These are phyloP conservation scores for Globisporangium perplexum DNA, from an alignment of 352 stramenopile species.

Conservation along the genomic window DNA sequence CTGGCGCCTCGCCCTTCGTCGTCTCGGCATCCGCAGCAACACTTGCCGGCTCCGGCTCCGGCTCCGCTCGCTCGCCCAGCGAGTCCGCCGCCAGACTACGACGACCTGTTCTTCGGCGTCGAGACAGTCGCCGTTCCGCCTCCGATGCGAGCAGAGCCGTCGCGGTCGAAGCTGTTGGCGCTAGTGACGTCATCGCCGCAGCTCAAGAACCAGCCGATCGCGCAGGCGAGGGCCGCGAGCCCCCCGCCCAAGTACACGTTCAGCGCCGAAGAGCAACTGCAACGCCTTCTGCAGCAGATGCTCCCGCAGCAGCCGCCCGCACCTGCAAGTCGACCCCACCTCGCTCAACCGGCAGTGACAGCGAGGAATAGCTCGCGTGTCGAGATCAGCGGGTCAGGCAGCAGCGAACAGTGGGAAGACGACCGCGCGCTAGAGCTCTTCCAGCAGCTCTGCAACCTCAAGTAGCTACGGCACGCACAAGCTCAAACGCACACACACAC, in stretches of 20 bases:
- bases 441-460: slow-evolving; percentile 47
- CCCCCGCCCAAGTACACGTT: slow-evolving; percentile 5
- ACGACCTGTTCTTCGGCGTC: slow-evolving; percentile 66
- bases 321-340: too few species aligned
- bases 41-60: neutral
- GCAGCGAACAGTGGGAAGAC: slow-evolving; percentile 40
- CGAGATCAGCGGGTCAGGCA: neutral
- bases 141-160: neutral
- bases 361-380: neutral
- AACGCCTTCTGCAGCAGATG: slow-evolving; percentile 49
- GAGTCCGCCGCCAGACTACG: slow-evolving; percentile 42
- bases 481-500: too few species aligned
- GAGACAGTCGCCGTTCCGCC: slow-evolving; percentile 36
- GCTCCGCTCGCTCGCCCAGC: slow-evolving; percentile 16
- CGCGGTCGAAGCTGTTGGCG: slow-evolving; percentile 1
- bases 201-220: neutral
- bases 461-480: too few species aligned
- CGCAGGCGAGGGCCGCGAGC: neutral
- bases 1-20: slow-evolving; percentile 8
- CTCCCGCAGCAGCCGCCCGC: neutral
- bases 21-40: slow-evolving; percentile 4
- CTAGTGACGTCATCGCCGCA: slow-evolving; percentile 4
- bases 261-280: slow-evolving; percentile 44
- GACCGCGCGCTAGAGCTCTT: slow-evolving; percentile 55
- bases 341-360: neutral